A percentile compares a stretch with the other conserved stretches of the same genome.
Conservation (phyloP, 192 early-diverging fungal species). For the Gamsiella multidivaricata region DNA sequence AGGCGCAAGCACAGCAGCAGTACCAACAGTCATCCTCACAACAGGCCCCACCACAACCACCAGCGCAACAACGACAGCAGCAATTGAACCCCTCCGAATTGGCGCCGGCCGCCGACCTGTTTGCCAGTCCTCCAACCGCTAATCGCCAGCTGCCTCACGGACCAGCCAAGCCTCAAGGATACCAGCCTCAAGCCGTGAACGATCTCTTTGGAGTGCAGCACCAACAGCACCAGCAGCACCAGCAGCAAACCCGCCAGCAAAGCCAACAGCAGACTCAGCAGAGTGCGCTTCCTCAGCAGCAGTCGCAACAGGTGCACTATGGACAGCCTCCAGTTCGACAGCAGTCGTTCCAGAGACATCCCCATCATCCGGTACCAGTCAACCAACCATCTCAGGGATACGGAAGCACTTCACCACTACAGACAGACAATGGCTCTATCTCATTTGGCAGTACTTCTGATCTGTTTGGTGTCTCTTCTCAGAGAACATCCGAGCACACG, state of each 20-base stretch:
- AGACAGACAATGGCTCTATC: background rate
- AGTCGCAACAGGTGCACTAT: background rate
- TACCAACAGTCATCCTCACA: background rate
- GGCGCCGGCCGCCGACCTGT: conserved; percentile 7
- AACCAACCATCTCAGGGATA: background rate
- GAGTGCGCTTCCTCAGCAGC: background rate
- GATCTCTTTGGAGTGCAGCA: background rate
- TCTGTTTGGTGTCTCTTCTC: conserved; percentile 1
- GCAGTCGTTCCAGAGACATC: conserved; percentile 4
- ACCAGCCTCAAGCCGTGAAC: background rate
- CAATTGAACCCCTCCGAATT: background rate
- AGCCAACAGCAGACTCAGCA: background rate
- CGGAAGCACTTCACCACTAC: background rate
- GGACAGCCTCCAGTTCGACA: conserved; percentile 1
- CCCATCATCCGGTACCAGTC: background rate
- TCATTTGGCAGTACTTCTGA: background rate
- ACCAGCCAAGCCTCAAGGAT: conserved; percentile 5
- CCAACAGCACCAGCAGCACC: background rate
- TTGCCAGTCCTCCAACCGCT: conserved; percentile 6
- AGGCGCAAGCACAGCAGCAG: conserved; percentile 1
- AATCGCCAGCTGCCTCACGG: conserved; percentile 4
- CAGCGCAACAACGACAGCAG: background rate
- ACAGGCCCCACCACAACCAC: background rate
- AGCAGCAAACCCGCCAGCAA: background rate
- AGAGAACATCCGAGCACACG: background rate